These are phyloP conservation scores for Globisporangium megalacanthum DNA, from an alignment of 352 stramenopile genomes.

Conservation along the genomic window DNA sequence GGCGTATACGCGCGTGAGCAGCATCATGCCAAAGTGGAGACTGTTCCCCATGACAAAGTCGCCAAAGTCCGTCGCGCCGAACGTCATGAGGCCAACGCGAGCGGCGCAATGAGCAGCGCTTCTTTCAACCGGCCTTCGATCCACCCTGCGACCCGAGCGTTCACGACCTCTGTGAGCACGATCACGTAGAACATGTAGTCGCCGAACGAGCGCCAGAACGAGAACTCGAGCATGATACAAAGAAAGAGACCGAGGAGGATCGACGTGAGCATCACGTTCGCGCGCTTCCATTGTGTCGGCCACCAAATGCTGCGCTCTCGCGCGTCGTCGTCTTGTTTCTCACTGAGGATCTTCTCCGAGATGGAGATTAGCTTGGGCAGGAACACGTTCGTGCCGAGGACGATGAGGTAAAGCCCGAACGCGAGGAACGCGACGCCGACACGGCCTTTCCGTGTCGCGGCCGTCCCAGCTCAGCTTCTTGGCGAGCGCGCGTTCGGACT, in stretches of 20 bases:
- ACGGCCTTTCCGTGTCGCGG: conserved; percentile 78
- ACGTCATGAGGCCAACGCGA: conserved; percentile 93
- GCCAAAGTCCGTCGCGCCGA: conserved; percentile 94
- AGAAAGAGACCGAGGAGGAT: conserved; percentile 91
- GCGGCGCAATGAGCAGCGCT: conserved; percentile 84
- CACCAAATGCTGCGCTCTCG: conserved; percentile 79
- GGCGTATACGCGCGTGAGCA: conserved; percentile 91
- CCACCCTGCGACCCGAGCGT: conserved; percentile 79
- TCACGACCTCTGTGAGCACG: conserved; percentile 90
- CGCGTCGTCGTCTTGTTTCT: conserved; percentile 70
- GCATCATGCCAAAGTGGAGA: conserved; percentile 93
- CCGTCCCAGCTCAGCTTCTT: conserved; percentile 68
- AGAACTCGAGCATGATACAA: conserved; percentile 94
- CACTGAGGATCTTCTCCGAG: conserved; percentile 83
- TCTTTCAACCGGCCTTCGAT: conserved; percentile 91
- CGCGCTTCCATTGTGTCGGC: conserved; percentile 92
- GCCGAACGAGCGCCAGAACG: conserved; percentile 94
- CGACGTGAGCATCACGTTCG: conserved; percentile 94
- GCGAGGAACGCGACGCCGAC: conserved; percentile 92
- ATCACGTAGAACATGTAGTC: conserved; percentile 97
- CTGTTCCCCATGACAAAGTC: conserved; percentile 96
- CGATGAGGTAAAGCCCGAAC: conserved; percentile 86
- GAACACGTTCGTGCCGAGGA: conserved; percentile 87
- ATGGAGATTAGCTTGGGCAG: conserved; percentile 89
- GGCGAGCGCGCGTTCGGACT: conserved; percentile 31